A percentile compares a stretch with the other conserved stretches of the same genome.
phyloP scores from a whole-genome alignment of 1,284 basidiomycete species.

The Trichosporon coremiiforme region DNA sequence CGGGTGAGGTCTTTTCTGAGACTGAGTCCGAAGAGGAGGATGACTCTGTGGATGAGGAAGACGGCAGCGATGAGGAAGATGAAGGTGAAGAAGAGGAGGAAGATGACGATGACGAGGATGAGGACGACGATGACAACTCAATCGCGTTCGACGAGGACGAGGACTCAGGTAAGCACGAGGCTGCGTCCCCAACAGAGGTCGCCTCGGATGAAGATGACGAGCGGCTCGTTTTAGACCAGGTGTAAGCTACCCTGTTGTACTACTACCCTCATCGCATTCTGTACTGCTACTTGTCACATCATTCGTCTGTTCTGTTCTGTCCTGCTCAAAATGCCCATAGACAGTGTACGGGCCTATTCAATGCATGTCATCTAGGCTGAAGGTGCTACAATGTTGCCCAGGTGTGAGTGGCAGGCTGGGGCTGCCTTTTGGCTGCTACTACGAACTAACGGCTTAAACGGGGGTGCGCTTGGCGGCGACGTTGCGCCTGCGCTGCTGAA shows the following conservation, averaged over 20 bases:
- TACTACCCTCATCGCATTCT: background rate
- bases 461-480: slow-evolving; percentile 44
- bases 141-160: slow-evolving; percentile 25
- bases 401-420: background rate
- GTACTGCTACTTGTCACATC: background rate
- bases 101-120: slow-evolving; percentile 30
- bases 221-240: slow-evolving; percentile 25
- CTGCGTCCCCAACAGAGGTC: slow-evolving; percentile 22
- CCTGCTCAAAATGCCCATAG: slow-evolving; percentile 16
- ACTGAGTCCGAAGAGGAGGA: slow-evolving; percentile 33
- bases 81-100: slow-evolving; percentile 22
- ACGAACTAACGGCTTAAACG: slow-evolving; percentile 2
- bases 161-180: slow-evolving; percentile 24
- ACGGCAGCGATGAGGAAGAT: slow-evolving; percentile 27
- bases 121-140: slow-evolving; percentile 14
- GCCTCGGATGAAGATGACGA: slow-evolving; percentile 32
- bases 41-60: slow-evolving; percentile 28
- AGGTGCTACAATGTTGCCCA: background rate
- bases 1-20: slow-evolving; percentile 33
- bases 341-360: slow-evolving; percentile 7
- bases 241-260: slow-evolving; percentile 19
- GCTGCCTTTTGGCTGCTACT: background rate
- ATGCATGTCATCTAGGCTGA: slow-evolving; percentile 17
- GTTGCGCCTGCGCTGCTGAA: slow-evolving; percentile 67
- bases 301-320: background rate